A percentile compares a stretch with the other conserved stretches of the same genome.
These are phyloP conservation scores for Pleurotus pulmonarius DNA, from an alignment of 768 basidiomycete genomes.

Conservation along the genomic window DNA sequence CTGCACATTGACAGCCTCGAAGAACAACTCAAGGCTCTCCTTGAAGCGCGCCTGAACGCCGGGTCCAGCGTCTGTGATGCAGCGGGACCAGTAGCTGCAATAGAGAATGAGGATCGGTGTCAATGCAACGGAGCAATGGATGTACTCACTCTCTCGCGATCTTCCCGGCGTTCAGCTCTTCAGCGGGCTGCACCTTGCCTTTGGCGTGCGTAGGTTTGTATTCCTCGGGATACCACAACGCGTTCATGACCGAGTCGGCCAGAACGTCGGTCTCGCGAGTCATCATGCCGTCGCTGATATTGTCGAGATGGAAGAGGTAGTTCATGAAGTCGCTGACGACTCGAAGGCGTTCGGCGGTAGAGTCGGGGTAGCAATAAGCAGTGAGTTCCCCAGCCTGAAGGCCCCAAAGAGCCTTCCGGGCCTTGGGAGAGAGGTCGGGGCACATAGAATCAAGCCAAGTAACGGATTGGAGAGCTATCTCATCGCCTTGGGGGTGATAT, in stretches of 20 bases:
- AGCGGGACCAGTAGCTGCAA: constrained; percentile 64
- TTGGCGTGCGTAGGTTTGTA: constrained; percentile 44
- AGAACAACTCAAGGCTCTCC: constrained; percentile 64
- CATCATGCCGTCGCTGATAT: constrained; percentile 79
- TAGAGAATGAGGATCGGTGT: constrained; percentile 3
- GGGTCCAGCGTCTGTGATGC: constrained; percentile 50
- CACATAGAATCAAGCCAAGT: constrained; percentile 49
- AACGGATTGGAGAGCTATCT: constrained; percentile 42
- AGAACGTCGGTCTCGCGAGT: constrained; percentile 54
- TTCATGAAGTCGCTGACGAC: constrained; percentile 69
- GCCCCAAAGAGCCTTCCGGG: constrained; percentile 46
- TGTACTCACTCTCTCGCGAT: constrained; percentile 63
- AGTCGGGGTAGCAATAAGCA: constrained; percentile 58
- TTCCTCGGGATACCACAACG: constrained; percentile 51
- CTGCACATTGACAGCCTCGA: constrained; percentile 64
- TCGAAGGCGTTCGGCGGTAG: constrained; percentile 53
- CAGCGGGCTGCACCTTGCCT: constrained; percentile 32
- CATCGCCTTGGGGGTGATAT: constrained; percentile 43
- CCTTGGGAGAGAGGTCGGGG: constrained; percentile 40
- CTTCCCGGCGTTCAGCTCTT: constrained; percentile 53
- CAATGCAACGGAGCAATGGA: constrained; percentile 5
- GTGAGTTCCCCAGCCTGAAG: constrained; percentile 66
- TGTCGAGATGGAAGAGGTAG: constrained; percentile 58
- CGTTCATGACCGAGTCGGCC: constrained; percentile 67
- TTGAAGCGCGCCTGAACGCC: constrained; percentile 67